Conservation (phyloP, 2,329 filamentous ascomycete species). For the Didymella glomerata region DNA sequence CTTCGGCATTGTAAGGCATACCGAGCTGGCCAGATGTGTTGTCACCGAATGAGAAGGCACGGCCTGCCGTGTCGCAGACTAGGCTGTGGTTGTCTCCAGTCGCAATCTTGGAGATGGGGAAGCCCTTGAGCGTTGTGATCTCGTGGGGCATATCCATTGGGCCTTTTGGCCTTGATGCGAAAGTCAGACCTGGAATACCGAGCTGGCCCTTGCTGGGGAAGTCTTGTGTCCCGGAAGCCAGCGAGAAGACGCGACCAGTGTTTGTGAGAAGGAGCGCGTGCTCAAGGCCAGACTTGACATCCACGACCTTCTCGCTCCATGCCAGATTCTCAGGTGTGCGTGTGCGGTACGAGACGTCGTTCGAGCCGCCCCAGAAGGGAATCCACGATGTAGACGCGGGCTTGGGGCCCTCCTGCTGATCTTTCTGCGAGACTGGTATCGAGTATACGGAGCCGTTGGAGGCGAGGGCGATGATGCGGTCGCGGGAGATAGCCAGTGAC, state of each 20-base stretch:
- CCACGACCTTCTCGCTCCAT: constrained; percentile 75
- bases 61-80: constrained; percentile 76
- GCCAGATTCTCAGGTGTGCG: constrained; percentile 71
- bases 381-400: constrained; percentile 73
- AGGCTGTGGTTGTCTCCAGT: constrained; percentile 88
- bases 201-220: constrained; percentile 88
- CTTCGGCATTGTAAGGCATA: constrained; percentile 72
- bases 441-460: constrained; percentile 83
- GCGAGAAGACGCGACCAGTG: constrained; percentile 84
- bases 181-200: constrained; percentile 83
- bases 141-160: constrained; percentile 85
- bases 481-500: constrained; percentile 78
- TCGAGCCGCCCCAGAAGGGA: constrained; percentile 72
- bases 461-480: constrained; percentile 82
- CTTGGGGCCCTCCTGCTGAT: constrained; percentile 73
- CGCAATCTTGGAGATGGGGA: constrained; percentile 77
- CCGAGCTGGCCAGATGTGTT: constrained; percentile 92
- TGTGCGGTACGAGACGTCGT: constrained; percentile 73
- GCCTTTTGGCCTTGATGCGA: constrained; percentile 77
- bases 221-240: constrained; percentile 78
- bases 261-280: constrained; percentile 87
- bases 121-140: constrained; percentile 73
- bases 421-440: constrained; percentile 76
- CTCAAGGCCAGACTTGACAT: constrained; percentile 81
- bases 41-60: constrained; percentile 87